Conservation (phyloP, 164 flowering plant genomes). For the Liriodendron chinense region DNA sequence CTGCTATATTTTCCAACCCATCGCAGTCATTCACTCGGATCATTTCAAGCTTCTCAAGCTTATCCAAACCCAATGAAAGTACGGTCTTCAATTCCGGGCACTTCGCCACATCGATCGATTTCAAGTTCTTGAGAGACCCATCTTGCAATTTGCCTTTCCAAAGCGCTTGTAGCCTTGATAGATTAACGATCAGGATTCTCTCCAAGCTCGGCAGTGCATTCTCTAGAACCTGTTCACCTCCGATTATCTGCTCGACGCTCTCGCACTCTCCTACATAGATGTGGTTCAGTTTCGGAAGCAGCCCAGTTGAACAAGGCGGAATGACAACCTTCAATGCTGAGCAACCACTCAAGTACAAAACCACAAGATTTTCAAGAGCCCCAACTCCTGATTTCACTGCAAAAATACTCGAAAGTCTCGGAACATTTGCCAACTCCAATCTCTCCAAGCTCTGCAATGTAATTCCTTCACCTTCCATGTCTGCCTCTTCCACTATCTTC, state of each 20-base stretch:
- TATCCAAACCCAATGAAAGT: not conserved
- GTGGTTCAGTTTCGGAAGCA: not conserved
- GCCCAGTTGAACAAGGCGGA: not conserved
- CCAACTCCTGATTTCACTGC: not conserved
- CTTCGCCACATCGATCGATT: not conserved
- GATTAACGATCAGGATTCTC: too few relatives aligned
- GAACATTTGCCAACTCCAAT: too few relatives aligned
- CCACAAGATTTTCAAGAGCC: not conserved
- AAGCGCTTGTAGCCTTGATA: not conserved
- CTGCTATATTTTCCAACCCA: too few relatives aligned
- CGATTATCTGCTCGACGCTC: too few relatives aligned
- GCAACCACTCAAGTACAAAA: slow-evolving; percentile 1
- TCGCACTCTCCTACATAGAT: slow-evolving; percentile 5
- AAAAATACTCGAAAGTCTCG: too few relatives aligned
- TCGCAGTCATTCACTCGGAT: too few relatives aligned
- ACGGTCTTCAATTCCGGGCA: not conserved
- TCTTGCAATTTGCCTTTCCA: slow-evolving; percentile 2
- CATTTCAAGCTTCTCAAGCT: too few relatives aligned
- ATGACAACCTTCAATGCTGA: slow-evolving; percentile 4
- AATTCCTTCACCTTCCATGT: too few relatives aligned
- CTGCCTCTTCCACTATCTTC: too few relatives aligned
- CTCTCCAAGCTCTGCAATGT: too few relatives aligned
- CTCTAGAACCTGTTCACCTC: too few relatives aligned
- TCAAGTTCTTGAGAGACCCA: slow-evolving; percentile 4
- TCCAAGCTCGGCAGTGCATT: too few relatives aligned